Evolutionary conservation across 768 basidiomycete species (phyloP), one percentile per base, ranked within the genome.

Genomic region (Russula foetens): DNA sequence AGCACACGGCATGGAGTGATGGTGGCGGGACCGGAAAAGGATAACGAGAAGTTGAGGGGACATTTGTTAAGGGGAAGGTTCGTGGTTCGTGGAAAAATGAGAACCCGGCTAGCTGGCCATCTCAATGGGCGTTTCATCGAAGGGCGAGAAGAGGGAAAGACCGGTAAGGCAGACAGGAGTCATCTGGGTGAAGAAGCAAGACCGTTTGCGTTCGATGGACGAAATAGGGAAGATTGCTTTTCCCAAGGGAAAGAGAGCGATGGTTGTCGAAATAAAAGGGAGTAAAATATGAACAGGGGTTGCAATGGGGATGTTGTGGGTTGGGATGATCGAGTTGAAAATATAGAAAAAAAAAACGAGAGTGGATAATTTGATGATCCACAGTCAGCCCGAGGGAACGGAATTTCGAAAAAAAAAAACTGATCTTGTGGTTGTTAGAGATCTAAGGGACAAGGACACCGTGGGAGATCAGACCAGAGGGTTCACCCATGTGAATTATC

Each of bases 111-210:
- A 41, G 24, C 47, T 54, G 59, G 59, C 39, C 31, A 7, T 31
- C 53, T 33, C 39, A 49, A 49, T 41, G 47, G 31, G 39, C 39
- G 53, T 35, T 56, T 60, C 47, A 52, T 38, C 51, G 51, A 45
- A 50, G n/a, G 35, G 45, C 21, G 46, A 54, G 29, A 28, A 29
- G 45, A 33, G 35, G 39, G 4, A 56, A 56, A n/a, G 54, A 33
- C 39, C 43, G 55, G n/a, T n/a, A 39, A 43, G 44, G 28, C 71
- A 59, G 72, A 71, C 46, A 61, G 52, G 43, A 67, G 58, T 64
- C 63, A 73, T 45, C 41, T 48, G 49, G 31, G 21, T 26, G 53
- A 39, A 57, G 51, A 62, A 53, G 56, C 50, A 35, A 7, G 38
- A 23, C 54, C 21, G 7, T 45, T 56, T 55, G n/a, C 26, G 54